phyloP scores from a whole-genome alignment of 352 stramenopile genomes.

The Nothophytophthora sp. region DNA sequence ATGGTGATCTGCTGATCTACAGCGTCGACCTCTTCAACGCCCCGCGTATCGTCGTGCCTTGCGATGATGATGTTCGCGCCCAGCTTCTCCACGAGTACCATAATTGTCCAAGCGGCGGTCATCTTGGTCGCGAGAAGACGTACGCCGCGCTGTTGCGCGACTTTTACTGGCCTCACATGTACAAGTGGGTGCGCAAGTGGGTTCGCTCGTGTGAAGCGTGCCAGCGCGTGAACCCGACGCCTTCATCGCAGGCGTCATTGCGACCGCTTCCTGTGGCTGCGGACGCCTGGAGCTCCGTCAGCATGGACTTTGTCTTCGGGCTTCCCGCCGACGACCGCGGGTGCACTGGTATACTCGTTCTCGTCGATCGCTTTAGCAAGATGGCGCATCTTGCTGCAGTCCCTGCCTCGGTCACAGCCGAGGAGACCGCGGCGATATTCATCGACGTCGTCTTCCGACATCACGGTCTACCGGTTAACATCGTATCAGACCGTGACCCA shows the following conservation, averaged over 20 bases:
- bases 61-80: conserved; percentile 8
- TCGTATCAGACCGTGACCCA: too few species aligned
- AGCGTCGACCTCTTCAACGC: neutral
- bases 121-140: conserved; percentile 30
- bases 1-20: conserved; percentile 9
- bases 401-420: too few species aligned
- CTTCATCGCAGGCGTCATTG: conserved; percentile 5
- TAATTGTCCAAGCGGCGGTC: conserved; percentile 7
- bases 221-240: conserved; percentile 17
- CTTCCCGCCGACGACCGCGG: conserved; percentile 2
- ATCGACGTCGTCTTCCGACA: too few species aligned
- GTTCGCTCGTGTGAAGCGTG: conserved; percentile 26
- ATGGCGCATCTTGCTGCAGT: too few species aligned
- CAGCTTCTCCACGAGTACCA: conserved; percentile 21
- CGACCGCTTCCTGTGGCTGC: conserved; percentile 1
- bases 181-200: conserved; percentile 32
- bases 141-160: conserved; percentile 13
- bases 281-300: conserved; percentile 6
- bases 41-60: conserved; percentile 4
- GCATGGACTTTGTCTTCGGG: conserved; percentile 28
- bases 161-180: conserved; percentile 29
- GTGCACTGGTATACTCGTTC: neutral
- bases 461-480: too few species aligned
- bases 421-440: too few species aligned
- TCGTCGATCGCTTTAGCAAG: too few species aligned